Evolutionary conservation across 371 early-diverging fungal species (phyloP).

Genomic region (Mortierella sp.): DNA sequence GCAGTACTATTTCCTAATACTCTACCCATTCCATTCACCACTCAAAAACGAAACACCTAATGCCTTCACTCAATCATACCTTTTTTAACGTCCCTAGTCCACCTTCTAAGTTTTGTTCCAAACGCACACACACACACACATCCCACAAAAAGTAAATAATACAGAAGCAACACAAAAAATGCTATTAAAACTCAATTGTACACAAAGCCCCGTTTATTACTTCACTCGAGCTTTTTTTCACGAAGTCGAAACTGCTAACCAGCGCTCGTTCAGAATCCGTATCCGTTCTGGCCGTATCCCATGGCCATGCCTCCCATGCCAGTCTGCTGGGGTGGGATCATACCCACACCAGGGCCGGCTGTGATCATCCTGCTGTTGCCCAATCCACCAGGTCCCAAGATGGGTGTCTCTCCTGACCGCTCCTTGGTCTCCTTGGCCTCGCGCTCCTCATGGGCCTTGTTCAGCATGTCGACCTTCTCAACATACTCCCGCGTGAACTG

Average conservation of each 20-base stretch:
- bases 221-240: neutral
- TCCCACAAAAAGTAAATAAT: neutral
- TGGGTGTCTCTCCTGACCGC: slow-evolving; percentile 33
- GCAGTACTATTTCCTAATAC: slow-evolving; percentile 47
- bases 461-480: slow-evolving; percentile 67
- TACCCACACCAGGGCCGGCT: slow-evolving; percentile 40
- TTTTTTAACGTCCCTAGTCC: neutral
- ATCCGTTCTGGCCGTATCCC: slow-evolving; percentile 13
- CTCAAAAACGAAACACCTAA: slow-evolving; percentile 4
- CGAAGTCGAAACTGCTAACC: neutral
- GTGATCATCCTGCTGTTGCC: slow-evolving; percentile 59
- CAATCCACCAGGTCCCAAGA: slow-evolving; percentile 56
- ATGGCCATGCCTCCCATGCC: slow-evolving; percentile 39
- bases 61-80: neutral
- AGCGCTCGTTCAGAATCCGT: slow-evolving; percentile 1
- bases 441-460: slow-evolving; percentile 53
- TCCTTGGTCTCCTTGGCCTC: slow-evolving; percentile 46
- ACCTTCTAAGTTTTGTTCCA: no score
- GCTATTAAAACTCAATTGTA: neutral
- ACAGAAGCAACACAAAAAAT: neutral
- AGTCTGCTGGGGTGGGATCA: slow-evolving; percentile 44
- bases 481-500: slow-evolving; percentile 89
- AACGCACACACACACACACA: neutral
- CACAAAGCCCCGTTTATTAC: neutral
- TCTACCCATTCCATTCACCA: neutral